Conservation (phyloP, 1,284 basidiomycete genomes). For the Pseudozyma sp. region DNA sequence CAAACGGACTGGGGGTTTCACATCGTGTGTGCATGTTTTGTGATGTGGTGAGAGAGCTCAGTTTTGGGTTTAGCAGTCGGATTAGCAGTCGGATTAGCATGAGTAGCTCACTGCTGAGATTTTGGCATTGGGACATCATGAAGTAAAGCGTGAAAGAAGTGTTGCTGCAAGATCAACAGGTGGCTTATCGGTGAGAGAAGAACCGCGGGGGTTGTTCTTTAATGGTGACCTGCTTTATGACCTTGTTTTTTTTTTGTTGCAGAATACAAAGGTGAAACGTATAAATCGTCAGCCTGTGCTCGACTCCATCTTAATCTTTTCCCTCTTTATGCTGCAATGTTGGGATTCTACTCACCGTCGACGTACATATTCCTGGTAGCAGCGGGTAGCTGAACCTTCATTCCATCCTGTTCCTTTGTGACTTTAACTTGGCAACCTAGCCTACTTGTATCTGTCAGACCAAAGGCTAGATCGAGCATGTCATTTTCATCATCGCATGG, state of each 20-base stretch:
- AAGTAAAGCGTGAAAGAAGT: too few relatives aligned
- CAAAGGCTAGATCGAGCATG: constrained; percentile 98
- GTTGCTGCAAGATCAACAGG: too few relatives aligned
- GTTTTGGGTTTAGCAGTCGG: too few relatives aligned
- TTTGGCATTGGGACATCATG: too few relatives aligned
- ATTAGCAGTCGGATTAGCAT: too few relatives aligned
- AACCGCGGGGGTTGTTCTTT: neutral
- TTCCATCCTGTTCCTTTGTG: constrained; percentile 84
- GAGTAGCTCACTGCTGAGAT: too few relatives aligned
- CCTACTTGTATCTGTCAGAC: constrained; percentile 83
- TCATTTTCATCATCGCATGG: constrained; percentile 92
- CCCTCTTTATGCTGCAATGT: neutral
- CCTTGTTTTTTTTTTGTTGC: constrained; percentile 10
- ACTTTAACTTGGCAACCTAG: constrained; percentile 84
- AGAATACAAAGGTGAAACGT: neutral
- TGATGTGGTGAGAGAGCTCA: neutral
- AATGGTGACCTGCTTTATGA: constrained; percentile 45
- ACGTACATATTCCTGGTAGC: constrained; percentile 98
- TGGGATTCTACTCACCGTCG: constrained; percentile 73
- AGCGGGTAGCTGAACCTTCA: constrained; percentile 85
- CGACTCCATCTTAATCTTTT: neutral
- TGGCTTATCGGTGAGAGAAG: neutral
- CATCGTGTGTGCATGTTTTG: neutral
- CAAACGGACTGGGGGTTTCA: neutral
- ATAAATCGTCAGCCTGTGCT: neutral